Evolutionary conservation across 352 stramenopile genomes (phyloP), one percentile per base, ranked within the genome.

Genomic region (Pythium pyrilobum): DNA sequence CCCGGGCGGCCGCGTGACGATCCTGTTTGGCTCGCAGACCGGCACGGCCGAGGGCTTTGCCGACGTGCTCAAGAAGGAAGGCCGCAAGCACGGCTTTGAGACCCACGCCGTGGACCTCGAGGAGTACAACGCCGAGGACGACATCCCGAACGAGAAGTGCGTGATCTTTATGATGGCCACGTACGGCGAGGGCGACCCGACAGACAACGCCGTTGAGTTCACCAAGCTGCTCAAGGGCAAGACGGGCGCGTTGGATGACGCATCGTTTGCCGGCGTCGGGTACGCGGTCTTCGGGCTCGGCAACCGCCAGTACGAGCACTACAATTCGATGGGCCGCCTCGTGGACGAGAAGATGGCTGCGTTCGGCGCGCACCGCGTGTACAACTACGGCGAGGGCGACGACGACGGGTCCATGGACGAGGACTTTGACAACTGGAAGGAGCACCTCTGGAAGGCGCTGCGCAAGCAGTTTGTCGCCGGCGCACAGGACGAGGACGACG

Each of bases 221-320:
- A 77, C 97, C 16, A 80, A 90, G 52, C 96, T 87, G 48, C 57
- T 99, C 31, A 96, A 96, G 56, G 63, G 87, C 32, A 81, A 87
- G 48, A 65, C 71, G 9, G 49, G 49, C 6, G 38, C 42, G 31
- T 53, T 74, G 16, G 47, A 24, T 4, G 57, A 60, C 0, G 36
- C 58, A 5, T 48, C 51, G 43, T 70, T 98, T 8, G 7, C 47
- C 5, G 73, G 71, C 18, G 71, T 98, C 12, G 56, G 89, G 12
- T 99, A 83, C 71, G 87, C 89, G 39, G 96, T 99, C 16, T 99
- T 99, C 83, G 97, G 96, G 4, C 78, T 99, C 0, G 97, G 97
- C 23, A 99, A 99, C 72, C 91, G 71, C 25, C 90, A 99, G 72
- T 99, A 99, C 67, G 96, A 99, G 62, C 90, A 99, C 67, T 99